Evolutionary conservation across 805 yeast species (phyloP).

Genomic region (Danielia reshetovae): DNA sequence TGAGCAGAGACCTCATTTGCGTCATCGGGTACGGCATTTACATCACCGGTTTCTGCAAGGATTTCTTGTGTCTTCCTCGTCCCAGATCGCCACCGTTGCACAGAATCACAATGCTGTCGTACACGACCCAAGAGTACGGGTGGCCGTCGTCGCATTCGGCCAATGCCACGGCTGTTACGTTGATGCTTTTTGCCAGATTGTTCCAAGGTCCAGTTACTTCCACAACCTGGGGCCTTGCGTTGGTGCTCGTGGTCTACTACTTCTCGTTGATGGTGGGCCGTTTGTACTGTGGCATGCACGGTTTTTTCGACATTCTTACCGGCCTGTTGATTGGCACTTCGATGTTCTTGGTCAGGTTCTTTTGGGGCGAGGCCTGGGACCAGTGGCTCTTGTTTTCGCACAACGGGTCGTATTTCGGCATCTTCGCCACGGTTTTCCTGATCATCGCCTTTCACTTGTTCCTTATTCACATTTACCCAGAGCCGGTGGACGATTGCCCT

Average conservation of each 20-base stretch:
- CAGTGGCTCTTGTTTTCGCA: conserved; percentile 29
- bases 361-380: conserved; percentile 45
- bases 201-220: background rate
- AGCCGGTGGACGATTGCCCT: conserved; percentile 91
- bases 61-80: conserved; percentile 83
- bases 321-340: conserved; percentile 65
- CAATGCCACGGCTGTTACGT: conserved; percentile 80
- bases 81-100: conserved; percentile 90
- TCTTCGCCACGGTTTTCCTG: conserved; percentile 30
- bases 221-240: conserved; percentile 5
- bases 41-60: conserved; percentile 73
- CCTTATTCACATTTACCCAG: conserved; percentile 66
- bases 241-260: conserved; percentile 46
- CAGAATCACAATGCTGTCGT: conserved; percentile 85
- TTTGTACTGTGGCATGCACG: conserved; percentile 97
- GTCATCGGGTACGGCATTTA: conserved; percentile 70
- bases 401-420: conserved; percentile 16
- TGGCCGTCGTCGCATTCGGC: conserved; percentile 95
- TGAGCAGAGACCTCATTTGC: conserved; percentile 57
- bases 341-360: conserved; percentile 46
- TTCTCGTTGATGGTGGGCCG: conserved; percentile 72
- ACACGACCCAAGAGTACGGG: conserved; percentile 91
- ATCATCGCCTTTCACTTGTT: conserved; percentile 41
- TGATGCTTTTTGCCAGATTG: conserved; percentile 33
- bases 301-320: conserved; percentile 66